phyloP scores from a whole-genome alignment of 495 filamentous ascomycete genomes.

The Hypoxylon rickii region DNA sequence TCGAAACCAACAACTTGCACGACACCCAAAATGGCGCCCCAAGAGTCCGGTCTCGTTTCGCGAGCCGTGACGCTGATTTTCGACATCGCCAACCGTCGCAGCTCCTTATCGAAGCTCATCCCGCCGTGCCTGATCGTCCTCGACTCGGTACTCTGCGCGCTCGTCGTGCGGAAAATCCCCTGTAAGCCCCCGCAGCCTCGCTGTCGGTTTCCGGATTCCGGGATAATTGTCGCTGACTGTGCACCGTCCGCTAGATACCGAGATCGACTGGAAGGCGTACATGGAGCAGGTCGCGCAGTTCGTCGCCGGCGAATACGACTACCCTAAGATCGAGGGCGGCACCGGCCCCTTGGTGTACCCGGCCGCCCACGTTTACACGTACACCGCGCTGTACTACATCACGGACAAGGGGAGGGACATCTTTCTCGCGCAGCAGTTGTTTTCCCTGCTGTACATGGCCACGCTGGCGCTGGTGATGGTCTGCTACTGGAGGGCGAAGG shows the following conservation, averaged over 20 bases:
- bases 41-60: conserved; percentile 31
- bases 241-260: conserved; percentile 69
- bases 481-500: conserved; percentile 78
- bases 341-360: conserved; percentile 96
- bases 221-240: conserved; percentile 10
- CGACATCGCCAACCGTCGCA: conserved; percentile 48
- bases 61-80: conserved; percentile 24
- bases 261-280: conserved; percentile 97
- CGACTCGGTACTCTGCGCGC: conserved; percentile 72
- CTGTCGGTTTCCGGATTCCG: too few species aligned
- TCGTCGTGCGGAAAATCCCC: conserved; percentile 83
- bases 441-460: conserved; percentile 74
- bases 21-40: conserved; percentile 25
- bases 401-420: conserved; percentile 81
- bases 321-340: conserved; percentile 79
- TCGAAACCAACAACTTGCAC: conserved; percentile 3
- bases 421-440: conserved; percentile 76
- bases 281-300: conserved; percentile 90
- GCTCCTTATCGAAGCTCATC: conserved; percentile 45
- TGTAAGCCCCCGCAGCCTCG: conserved; percentile 61
- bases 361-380: conserved; percentile 90
- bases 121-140: conserved; percentile 68
- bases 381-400: conserved; percentile 74
- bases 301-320: conserved; percentile 83
- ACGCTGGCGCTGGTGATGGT: conserved; percentile 76